Conservation (phyloP, 768 basidiomycete genomes). For the Lentinula guzmanii region DNA sequence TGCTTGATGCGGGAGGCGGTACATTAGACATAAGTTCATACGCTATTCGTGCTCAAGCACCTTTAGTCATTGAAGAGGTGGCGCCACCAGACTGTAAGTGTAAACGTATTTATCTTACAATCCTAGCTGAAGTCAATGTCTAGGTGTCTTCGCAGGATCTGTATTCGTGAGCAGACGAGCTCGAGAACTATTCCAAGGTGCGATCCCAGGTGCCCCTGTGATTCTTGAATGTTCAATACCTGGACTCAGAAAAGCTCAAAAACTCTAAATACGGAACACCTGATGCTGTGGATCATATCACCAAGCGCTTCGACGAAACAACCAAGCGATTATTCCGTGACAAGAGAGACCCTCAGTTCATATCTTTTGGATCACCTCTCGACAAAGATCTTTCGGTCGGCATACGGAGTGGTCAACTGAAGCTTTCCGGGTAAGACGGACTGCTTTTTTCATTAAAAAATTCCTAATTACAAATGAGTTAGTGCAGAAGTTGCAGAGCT, state of each 20-base stretch:
- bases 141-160: constrained; percentile 77
- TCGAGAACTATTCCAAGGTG: constrained; percentile 66
- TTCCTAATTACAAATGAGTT: neutral
- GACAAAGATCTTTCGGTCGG: constrained; percentile 69
- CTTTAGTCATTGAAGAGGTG: constrained; percentile 76
- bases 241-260: constrained; percentile 59
- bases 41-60: constrained; percentile 61
- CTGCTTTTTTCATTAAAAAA: neutral
- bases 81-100: constrained; percentile 74
- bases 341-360: constrained; percentile 59
- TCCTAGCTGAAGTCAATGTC: neutral
- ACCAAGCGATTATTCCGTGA: constrained; percentile 77
- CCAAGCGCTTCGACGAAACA: constrained; percentile 75
- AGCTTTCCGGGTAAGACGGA: constrained; percentile 58
- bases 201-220: neutral
- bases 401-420: constrained; percentile 67
- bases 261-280: constrained; percentile 66
- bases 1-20: constrained; percentile 78
- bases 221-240: neutral
- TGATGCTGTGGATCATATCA: constrained; percentile 73
- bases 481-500: constrained; percentile 56
- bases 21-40: constrained; percentile 81
- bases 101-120: neutral
- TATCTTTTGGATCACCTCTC: constrained; percentile 71
- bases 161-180: constrained; percentile 78